These are phyloP conservation scores for Eimeria acervulina DNA, from an alignment of 169 alveolate genomes.

Conservation along the genomic window DNA sequence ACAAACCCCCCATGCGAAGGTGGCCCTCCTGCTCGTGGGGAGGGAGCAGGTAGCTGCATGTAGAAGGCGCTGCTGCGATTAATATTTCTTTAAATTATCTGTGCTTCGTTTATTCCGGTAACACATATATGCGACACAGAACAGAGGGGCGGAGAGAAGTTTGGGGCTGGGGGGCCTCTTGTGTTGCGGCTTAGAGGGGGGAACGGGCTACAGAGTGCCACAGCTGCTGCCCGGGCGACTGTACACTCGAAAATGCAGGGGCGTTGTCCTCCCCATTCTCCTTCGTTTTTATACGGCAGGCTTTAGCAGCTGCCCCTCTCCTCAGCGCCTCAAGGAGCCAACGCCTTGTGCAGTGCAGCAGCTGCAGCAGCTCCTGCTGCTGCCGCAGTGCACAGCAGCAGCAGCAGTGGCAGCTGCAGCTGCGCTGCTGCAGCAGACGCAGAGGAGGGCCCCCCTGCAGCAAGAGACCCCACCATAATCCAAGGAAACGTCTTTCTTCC, in stretches of 20 bases:
- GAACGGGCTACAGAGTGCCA: slow-evolving; percentile 54
- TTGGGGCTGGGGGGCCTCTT: slow-evolving; percentile 75
- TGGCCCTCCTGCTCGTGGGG: slow-evolving; percentile 17
- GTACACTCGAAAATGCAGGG: slow-evolving; percentile 58
- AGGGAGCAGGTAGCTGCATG: neutral
- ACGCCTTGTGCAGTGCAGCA: slow-evolving; percentile 57
- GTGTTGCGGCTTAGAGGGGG: slow-evolving; percentile 53
- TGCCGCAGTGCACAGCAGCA: slow-evolving; percentile 64
- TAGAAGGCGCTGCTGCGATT: neutral
- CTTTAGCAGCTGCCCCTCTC: slow-evolving; percentile 64
- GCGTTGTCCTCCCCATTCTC: slow-evolving; percentile 64
- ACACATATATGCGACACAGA: neutral
- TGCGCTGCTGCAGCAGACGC: slow-evolving; percentile 65
- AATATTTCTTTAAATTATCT: neutral
- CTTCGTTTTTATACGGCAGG: slow-evolving; percentile 31
- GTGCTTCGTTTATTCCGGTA: neutral
- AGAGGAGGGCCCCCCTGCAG: slow-evolving; percentile 45
- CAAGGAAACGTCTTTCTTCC: slow-evolving; percentile 57
- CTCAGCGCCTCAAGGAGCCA: slow-evolving; percentile 36
- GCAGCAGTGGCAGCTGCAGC: slow-evolving; percentile 45
- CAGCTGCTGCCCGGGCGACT: slow-evolving; percentile 21
- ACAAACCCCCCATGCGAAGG: neutral
- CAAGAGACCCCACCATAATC: slow-evolving; percentile 58
- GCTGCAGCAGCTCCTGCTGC: slow-evolving; percentile 67
- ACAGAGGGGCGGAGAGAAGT: neutral